Conservation (phyloP, 1,284 basidiomycete species). For the Sporisorium scitamineum region DNA sequence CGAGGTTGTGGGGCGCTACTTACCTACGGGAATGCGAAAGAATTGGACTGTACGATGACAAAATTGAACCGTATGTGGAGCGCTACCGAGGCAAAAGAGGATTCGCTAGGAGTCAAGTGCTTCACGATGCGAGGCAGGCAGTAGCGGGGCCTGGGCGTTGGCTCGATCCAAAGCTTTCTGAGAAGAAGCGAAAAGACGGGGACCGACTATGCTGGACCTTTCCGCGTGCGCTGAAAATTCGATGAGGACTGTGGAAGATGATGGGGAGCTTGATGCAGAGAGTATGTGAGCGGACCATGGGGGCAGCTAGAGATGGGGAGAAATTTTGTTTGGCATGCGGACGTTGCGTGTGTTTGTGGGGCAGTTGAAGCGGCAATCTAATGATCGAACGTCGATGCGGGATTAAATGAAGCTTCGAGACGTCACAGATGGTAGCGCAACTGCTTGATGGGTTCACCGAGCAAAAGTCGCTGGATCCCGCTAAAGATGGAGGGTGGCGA, state of each 20-base stretch:
- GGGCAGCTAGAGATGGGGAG: conserved; percentile 8
- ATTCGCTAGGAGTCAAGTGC: neutral
- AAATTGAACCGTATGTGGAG: neutral
- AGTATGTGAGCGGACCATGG: conserved; percentile 8
- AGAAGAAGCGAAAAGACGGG: neutral
- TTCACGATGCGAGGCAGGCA: neutral
- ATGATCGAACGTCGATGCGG: conserved; percentile 13
- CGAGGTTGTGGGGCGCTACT: neutral
- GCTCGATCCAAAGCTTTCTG: neutral
- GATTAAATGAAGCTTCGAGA: conserved; percentile 22
- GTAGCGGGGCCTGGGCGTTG: neutral
- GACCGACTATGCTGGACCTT: neutral
- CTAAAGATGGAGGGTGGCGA: neutral
- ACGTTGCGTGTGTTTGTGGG: conserved; percentile 6
- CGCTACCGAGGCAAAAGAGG: neutral
- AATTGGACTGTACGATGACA: neutral
- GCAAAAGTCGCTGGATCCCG: neutral
- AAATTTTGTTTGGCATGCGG: neutral
- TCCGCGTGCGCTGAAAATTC: neutral
- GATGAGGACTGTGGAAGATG: neutral
- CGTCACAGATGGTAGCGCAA: neutral
- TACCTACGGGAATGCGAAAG: neutral
- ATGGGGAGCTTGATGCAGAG: conserved; percentile 16
- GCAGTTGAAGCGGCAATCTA: conserved; percentile 3
- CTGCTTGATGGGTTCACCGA: too few relatives aligned